Conservation (phyloP, 2,329 filamentous ascomycete genomes). For the Fusarium compactum region DNA sequence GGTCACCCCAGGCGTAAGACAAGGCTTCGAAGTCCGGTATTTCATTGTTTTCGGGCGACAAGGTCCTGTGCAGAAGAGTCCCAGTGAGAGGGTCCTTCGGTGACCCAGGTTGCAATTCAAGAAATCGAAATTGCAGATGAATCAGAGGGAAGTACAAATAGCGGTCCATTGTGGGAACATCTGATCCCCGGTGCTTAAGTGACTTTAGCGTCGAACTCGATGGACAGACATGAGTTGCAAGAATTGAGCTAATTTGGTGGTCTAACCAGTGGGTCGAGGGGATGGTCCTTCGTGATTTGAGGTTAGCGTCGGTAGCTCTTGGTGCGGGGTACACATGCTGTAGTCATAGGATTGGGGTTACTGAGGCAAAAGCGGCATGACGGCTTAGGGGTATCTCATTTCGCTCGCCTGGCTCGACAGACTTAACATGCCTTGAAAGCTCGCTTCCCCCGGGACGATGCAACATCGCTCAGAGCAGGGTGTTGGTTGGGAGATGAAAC, state of each 20-base stretch:
- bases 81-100: neutral
- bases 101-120: neutral
- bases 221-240: too few species aligned
- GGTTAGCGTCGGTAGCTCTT: neutral
- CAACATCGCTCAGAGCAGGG: neutral
- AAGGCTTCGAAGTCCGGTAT: neutral
- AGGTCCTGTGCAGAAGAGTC: neutral
- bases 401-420: neutral
- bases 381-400: neutral
- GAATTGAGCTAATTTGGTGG: too few species aligned
- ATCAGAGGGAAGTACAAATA: neutral
- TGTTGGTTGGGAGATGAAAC: neutral
- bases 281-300: neutral
- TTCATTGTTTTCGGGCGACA: neutral
- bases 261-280: too few species aligned
- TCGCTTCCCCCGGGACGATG: too few species aligned
- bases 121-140: neutral
- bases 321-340: neutral
- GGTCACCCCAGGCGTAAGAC: constrained; percentile 13
- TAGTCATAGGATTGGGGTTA: too few species aligned
- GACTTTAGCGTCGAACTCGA: too few species aligned
- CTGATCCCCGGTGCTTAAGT: too few species aligned
- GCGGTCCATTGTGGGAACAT: neutral
- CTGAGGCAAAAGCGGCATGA: neutral
- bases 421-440: neutral